Percentiles rank a stretch among this genome's conserved stretches.
Conservation (phyloP, 495 filamentous ascomycete species). For the Bacidia gigantensis region DNA sequence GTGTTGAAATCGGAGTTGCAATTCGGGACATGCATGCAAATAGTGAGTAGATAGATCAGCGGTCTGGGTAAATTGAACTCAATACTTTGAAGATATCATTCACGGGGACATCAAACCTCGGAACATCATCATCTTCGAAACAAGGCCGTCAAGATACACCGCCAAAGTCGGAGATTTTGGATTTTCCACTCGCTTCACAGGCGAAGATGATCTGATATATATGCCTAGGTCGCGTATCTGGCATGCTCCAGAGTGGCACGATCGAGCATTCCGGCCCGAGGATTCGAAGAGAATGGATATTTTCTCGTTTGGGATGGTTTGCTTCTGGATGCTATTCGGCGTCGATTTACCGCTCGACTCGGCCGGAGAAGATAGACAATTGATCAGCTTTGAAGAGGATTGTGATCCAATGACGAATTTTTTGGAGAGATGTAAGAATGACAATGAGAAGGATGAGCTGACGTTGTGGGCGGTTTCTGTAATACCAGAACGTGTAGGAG, state of each 20-base stretch:
- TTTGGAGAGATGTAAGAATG: no score
- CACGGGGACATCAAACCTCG: constrained; percentile 26
- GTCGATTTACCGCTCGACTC: no score
- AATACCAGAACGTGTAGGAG: no score
- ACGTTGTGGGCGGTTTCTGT: no score
- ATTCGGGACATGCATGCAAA: constrained; percentile 14
- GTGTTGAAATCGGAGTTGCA: constrained; percentile 9
- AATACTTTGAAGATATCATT: constrained; percentile 11
- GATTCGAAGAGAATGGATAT: constrained; percentile 1
- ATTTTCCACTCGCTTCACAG: constrained; percentile 9
- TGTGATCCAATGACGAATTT: no score
- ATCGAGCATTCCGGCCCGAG: not conserved
- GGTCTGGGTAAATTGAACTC: not conserved
- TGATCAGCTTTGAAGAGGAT: no score
- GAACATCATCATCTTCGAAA: constrained; percentile 22
- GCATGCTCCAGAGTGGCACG: constrained; percentile 1
- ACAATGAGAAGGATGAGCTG: no score
- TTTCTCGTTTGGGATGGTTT: constrained; percentile 7
- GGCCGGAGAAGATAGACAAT: no score
- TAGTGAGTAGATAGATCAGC: not conserved
- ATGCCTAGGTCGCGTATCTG: not conserved
- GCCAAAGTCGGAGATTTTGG: constrained; percentile 25
- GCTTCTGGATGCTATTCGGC: constrained; percentile 2
- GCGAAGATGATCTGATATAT: not conserved
- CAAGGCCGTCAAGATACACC: constrained; percentile 3